Conservation (phyloP, 495 filamentous ascomycete species). For the Penicillium lividum region DNA sequence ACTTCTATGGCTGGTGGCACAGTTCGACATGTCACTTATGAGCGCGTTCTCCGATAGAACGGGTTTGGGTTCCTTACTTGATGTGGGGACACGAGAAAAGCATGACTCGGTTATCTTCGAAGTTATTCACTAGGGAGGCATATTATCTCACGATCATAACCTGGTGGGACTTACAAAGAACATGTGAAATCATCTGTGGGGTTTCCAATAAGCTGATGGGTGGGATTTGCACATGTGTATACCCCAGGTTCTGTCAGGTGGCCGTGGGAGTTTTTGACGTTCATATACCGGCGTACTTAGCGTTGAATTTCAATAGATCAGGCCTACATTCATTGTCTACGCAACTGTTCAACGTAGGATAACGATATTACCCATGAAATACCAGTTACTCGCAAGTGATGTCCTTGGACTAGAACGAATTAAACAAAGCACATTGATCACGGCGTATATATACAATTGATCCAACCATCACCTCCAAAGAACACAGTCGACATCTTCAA, state of each 20-base stretch:
- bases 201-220: neutral
- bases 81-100: neutral
- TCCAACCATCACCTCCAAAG: constrained; percentile 16
- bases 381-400: neutral
- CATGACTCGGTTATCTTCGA: neutral
- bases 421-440: constrained; percentile 22
- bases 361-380: neutral
- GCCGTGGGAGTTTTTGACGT: constrained; percentile 8
- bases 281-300: constrained; percentile 35
- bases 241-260: constrained; percentile 1
- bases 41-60: constrained; percentile 61
- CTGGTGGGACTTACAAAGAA: neutral
- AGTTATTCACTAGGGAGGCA: neutral
- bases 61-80: neutral
- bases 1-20: constrained; percentile 76
- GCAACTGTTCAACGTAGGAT: neutral
- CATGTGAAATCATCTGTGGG: neutral
- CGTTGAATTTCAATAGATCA: constrained; percentile 27
- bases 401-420: neutral
- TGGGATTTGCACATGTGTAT: neutral
- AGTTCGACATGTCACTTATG: constrained; percentile 72
- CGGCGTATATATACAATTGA: constrained; percentile 37
- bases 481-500: constrained; percentile 20
- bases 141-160: neutral
- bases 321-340: neutral